phyloP scores from a whole-genome alignment of 2,329 filamentous ascomycete species.

The Lecanosticta acicola region DNA sequence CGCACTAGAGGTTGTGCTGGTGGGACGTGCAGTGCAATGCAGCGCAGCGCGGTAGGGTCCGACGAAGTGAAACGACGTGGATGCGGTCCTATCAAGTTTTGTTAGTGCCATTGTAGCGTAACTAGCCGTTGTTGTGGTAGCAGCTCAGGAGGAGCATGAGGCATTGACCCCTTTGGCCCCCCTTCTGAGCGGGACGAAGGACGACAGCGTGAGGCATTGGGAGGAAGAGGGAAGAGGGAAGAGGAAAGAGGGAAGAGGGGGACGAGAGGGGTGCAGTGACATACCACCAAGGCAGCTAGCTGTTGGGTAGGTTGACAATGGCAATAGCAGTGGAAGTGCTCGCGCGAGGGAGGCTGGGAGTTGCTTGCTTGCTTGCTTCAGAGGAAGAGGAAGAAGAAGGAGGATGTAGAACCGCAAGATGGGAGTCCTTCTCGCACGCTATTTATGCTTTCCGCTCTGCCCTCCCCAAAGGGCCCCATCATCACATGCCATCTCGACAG shows the following conservation, averaged over 20 bases:
- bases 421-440: slow-evolving; percentile 19
- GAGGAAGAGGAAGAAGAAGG: too few species aligned
- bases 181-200: background rate
- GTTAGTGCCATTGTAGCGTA: background rate
- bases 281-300: slow-evolving; percentile 11
- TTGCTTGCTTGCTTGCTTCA: too few species aligned
- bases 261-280: slow-evolving; percentile 6
- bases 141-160: background rate
- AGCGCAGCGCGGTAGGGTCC: too few species aligned
- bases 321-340: slow-evolving; percentile 3
- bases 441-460: slow-evolving; percentile 29
- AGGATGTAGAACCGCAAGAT: slow-evolving; percentile 5
- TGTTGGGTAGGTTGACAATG: slow-evolving; percentile 1
- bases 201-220: background rate
- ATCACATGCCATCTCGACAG: slow-evolving; percentile 9
- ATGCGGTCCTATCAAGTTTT: background rate
- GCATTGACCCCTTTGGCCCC: background rate
- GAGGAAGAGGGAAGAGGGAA: background rate
- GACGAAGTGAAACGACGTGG: background rate
- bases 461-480: slow-evolving; percentile 3
- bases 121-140: background rate
- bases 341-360: slow-evolving; percentile 19
- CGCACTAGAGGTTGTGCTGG: background rate
- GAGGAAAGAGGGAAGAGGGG: slow-evolving; percentile 1
- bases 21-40: background rate